Conservation (phyloP, 331 rosid species). For the Arachis monticola region DNA sequence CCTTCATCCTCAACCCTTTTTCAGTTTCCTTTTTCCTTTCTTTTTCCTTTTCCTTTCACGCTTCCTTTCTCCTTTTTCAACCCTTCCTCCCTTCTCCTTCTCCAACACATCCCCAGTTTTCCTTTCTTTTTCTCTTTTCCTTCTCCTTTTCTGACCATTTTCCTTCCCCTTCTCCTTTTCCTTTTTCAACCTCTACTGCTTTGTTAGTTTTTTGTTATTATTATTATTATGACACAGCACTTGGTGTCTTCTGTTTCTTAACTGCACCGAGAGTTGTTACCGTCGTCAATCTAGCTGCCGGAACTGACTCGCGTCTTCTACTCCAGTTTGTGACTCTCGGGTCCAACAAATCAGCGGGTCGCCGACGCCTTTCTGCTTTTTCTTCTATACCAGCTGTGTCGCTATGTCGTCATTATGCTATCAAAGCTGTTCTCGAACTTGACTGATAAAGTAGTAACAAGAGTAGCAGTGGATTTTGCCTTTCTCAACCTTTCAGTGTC, state of each 20-base stretch:
- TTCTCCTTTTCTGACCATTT: no score
- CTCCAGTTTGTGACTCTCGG: conserved; percentile 60
- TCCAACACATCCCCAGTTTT: no score
- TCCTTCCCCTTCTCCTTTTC: background rate
- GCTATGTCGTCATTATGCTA: conserved; percentile 51
- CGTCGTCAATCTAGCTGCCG: conserved; percentile 32
- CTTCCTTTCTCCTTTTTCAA: background rate
- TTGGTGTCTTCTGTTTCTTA: conserved; percentile 55
- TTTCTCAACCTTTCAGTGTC: conserved; percentile 40
- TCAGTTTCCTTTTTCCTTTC: background rate
- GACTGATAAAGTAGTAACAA: conserved; percentile 22
- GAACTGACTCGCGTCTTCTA: conserved; percentile 25
- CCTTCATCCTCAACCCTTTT: no score
- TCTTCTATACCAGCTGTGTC: background rate
- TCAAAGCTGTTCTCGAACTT: conserved; percentile 63
- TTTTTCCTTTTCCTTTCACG: background rate
- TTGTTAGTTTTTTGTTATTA: background rate
- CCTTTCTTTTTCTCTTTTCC: no score
- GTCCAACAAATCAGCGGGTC: conserved; percentile 57
- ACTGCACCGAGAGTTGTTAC: conserved; percentile 44
- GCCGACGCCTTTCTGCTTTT: conserved; percentile 46
- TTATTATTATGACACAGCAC: conserved; percentile 59
- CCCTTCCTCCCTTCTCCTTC: background rate
- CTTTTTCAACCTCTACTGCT: no score
- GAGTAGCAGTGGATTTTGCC: background rate